phyloP scores from a whole-genome alignment of 345 rosid species.

The Litchi chinensis region DNA sequence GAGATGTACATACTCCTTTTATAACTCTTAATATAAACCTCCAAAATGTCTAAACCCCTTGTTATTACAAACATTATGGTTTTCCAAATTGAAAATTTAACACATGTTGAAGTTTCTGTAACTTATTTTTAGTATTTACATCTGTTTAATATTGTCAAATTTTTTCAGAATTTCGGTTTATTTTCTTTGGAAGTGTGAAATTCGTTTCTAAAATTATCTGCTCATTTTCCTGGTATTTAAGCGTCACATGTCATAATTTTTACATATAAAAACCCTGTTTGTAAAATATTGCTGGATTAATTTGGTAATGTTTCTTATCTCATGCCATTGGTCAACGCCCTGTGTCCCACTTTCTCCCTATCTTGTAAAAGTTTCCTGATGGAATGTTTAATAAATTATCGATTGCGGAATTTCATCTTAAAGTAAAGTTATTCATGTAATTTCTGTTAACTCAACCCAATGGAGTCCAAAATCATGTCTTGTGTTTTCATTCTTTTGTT shows the following conservation, averaged over 20 bases:
- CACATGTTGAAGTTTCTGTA: not conserved
- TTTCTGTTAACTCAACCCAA: not conserved
- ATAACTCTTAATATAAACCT: not conserved
- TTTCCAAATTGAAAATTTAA: not conserved
- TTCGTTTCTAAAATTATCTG: not conserved
- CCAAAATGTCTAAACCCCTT: not conserved
- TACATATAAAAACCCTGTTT: not conserved
- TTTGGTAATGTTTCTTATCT: not conserved
- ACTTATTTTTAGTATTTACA: not conserved
- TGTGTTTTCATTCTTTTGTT: not conserved
- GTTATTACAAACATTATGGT: not conserved
- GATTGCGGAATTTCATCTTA: too few species aligned
- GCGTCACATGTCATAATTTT: not conserved
- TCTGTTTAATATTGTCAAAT: not conserved
- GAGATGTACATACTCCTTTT: not conserved
- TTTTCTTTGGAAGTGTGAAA: not conserved
- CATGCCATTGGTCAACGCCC: not conserved
- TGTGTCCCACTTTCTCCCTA: too few species aligned
- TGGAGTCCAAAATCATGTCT: not conserved
- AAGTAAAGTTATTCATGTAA: not conserved
- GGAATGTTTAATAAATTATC: too few species aligned
- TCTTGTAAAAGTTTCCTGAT: too few species aligned
- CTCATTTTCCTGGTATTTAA: not conserved
- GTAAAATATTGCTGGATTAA: too few species aligned
- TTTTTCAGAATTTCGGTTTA: not conserved